Conservation (phyloP, 345 rosid species). For the Bretschneidera sinensis region DNA sequence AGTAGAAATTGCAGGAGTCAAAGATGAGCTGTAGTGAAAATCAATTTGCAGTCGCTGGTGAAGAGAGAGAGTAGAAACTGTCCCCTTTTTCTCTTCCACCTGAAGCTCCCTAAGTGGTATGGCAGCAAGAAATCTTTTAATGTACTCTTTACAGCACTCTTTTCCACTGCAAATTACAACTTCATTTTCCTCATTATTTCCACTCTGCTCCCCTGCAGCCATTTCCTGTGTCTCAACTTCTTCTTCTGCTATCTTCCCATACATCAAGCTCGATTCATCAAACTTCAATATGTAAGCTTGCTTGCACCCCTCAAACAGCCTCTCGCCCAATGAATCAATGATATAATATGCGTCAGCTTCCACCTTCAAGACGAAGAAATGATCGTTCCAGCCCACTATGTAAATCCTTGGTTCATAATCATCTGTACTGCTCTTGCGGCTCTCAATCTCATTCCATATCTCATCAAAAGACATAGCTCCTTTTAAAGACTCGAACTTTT, state of each 20-base stretch:
- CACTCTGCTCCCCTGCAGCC: not conserved
- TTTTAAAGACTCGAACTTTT: conserved; percentile 33
- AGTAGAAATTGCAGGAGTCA: too few species aligned
- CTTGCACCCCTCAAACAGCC: conserved; percentile 57
- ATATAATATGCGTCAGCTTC: conserved; percentile 35
- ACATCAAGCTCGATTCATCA: conserved; percentile 41
- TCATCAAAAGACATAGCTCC: conserved; percentile 53
- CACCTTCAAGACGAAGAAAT: conserved; percentile 57
- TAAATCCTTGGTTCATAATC: too few species aligned
- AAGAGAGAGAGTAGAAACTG: conserved; percentile 28
- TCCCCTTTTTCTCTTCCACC: conserved; percentile 42
- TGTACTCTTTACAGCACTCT: conserved; percentile 56
- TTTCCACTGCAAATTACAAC: conserved; percentile 41
- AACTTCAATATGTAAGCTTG: conserved; percentile 56
- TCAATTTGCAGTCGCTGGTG: conserved; percentile 63
- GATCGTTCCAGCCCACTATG: conserved; percentile 69
- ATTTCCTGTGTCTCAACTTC: not conserved
- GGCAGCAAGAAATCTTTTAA: conserved; percentile 63
- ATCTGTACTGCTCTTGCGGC: too few species aligned
- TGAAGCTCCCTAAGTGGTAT: conserved; percentile 47
- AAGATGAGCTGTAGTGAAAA: conserved; percentile 28
- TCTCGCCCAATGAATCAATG: conserved; percentile 57
- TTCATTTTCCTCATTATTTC: conserved; percentile 15
- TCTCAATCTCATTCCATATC: conserved; percentile 41
- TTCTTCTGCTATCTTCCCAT: conserved; percentile 11